These are phyloP conservation scores for Peronospora tabacina DNA, from an alignment of 352 stramenopile genomes.

Conservation along the genomic window DNA sequence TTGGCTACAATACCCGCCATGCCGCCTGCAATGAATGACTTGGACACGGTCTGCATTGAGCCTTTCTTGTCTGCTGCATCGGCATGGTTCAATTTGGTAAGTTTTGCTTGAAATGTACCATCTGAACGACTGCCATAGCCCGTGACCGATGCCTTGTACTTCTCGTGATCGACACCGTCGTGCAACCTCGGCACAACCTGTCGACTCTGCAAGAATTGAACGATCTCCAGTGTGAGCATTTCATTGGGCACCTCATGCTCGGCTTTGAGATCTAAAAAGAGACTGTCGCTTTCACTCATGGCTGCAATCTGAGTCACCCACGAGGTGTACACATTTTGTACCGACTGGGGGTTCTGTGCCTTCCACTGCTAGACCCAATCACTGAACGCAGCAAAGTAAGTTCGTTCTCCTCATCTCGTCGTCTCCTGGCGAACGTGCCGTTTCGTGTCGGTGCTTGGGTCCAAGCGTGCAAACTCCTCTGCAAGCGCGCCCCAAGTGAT, in stretches of 20 bases:
- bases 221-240: constrained; percentile 27
- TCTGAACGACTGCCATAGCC: constrained; percentile 19
- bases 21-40: constrained; percentile 74
- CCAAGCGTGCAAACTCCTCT: constrained; percentile 56
- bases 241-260: constrained; percentile 34
- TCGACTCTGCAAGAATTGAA: constrained; percentile 26
- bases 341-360: constrained; percentile 46
- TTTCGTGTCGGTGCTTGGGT: constrained; percentile 46
- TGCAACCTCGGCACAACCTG: constrained; percentile 9
- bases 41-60: constrained; percentile 64
- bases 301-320: constrained; percentile 65
- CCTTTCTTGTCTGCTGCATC: constrained; percentile 22
- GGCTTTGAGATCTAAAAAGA: constrained; percentile 52
- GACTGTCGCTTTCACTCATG: constrained; percentile 54
- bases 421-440: constrained; percentile 41
- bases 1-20: constrained; percentile 71
- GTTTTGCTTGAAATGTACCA: constrained; percentile 15
- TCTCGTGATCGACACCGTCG: constrained; percentile 3
- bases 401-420: constrained; percentile 24
- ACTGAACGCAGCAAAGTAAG: constrained; percentile 71
- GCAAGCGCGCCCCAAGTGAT: constrained; percentile 48
- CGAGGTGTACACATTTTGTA: constrained; percentile 71
- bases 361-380: constrained; percentile 77
- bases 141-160: constrained; percentile 17
- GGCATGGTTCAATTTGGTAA: constrained; percentile 6